Percentiles rank a stretch among this genome's conserved stretches.
Evolutionary conservation across 805 yeast genomes (phyloP).

Genomic region (Kluyveromyces dobzhanskii): DNA sequence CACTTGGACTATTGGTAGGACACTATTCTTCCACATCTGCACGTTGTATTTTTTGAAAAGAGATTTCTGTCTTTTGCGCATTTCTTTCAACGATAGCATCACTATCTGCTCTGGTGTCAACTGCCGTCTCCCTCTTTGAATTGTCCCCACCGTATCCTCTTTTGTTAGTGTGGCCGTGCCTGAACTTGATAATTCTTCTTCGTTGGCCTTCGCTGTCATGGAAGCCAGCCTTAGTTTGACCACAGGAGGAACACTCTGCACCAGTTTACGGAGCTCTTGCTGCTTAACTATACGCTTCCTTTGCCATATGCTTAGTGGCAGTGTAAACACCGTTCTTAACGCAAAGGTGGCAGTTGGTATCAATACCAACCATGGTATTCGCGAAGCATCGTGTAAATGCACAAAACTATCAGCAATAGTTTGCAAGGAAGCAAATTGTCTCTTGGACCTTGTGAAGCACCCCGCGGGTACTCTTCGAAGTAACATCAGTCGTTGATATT

Average conservation of each 20-base stretch:
- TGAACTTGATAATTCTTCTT: constrained; percentile 8
- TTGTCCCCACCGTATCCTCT: constrained; percentile 22
- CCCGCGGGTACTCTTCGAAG: neutral
- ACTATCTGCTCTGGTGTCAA: constrained; percentile 74
- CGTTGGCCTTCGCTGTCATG: constrained; percentile 14
- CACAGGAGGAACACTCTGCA: constrained; percentile 70
- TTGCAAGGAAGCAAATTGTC: constrained; percentile 13
- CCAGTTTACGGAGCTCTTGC: constrained; percentile 59
- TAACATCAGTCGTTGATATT: too few relatives aligned
- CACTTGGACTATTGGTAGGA: constrained; percentile 72
- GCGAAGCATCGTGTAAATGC: constrained; percentile 42
- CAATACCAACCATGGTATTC: constrained; percentile 75
- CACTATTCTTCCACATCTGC: constrained; percentile 71
- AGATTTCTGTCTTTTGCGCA: constrained; percentile 60
- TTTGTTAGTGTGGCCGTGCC: constrained; percentile 15
- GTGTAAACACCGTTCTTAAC: constrained; percentile 56
- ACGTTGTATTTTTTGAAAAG: constrained; percentile 61
- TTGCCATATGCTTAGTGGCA: constrained; percentile 73
- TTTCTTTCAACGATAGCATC: constrained; percentile 67
- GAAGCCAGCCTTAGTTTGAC: constrained; percentile 45
- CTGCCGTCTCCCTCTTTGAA: constrained; percentile 23
- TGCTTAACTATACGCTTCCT: constrained; percentile 64
- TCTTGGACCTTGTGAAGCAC: neutral
- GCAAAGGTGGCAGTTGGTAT: constrained; percentile 68
- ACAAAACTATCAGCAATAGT: constrained; percentile 20